Conservation (phyloP, 2,329 filamentous ascomycete species). For the Metarhizium brunneum region DNA sequence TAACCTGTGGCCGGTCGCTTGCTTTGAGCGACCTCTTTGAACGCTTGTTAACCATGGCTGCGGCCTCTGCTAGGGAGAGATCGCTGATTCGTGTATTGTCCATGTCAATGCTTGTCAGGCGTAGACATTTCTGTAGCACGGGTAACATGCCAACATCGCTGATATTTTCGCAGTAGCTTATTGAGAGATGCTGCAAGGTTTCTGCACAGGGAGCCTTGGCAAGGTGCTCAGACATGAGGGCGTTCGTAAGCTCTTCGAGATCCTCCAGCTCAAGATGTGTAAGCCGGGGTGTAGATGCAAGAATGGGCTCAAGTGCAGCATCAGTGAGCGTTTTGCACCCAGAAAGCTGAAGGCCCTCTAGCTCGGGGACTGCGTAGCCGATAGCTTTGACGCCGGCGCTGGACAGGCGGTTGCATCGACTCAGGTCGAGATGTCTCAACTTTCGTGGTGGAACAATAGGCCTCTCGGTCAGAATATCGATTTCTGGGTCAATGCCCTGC, state of each 20-base stretch:
- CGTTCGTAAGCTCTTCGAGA: constrained; percentile 66
- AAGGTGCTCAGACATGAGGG: constrained; percentile 60
- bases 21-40: constrained; percentile 31
- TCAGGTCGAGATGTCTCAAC: constrained; percentile 77
- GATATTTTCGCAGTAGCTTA: constrained; percentile 83
- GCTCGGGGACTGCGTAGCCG: constrained; percentile 63
- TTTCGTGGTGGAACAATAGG: constrained; percentile 69
- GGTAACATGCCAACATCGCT: constrained; percentile 78
- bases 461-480: constrained; percentile 70
- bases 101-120: constrained; percentile 66
- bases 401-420: constrained; percentile 66
- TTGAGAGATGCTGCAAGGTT: constrained; percentile 67
- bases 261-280: constrained; percentile 89
- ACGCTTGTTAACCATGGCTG: constrained; percentile 66
- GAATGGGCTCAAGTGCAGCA: constrained; percentile 57
- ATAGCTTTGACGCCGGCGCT: constrained; percentile 62
- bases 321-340: constrained; percentile 70
- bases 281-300: constrained; percentile 66
- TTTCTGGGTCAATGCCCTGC: constrained; percentile 64
- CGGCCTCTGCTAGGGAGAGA: constrained; percentile 75
- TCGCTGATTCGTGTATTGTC: constrained; percentile 92
- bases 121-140: constrained; percentile 65
- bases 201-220: constrained; percentile 66
- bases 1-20: constrained; percentile 40
- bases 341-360: constrained; percentile 77